Base-by-base conservation (phyloP, 495 filamentous ascomycete genomes). In the Penicillium roqueforti region DNA sequence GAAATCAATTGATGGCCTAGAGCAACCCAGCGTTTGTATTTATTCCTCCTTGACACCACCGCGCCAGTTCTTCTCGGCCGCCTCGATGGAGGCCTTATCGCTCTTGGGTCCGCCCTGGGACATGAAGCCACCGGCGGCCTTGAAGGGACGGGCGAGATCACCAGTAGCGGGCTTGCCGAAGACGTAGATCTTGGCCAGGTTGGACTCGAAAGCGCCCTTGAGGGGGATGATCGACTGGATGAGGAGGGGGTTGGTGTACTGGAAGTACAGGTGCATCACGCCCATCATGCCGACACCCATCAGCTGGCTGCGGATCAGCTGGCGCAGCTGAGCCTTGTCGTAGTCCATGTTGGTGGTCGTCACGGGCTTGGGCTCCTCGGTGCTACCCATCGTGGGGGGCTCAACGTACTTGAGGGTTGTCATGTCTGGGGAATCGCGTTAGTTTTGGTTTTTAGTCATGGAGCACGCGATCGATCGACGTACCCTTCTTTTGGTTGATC, bases 381-480 rank as follows among this genome's bases (percentile, higher is more conserved):
- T 80, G 61, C 86, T 91, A 66, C 93, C 92, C 85, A 96, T 89
- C 25, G 87, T 81, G 13, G 93, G 83, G 36, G 91, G 92, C 76
- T 98, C 93, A 59, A 97, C 90, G 72, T 98, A 98, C 78, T 97
- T 97, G 68, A 98, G 80, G 11, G 92, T 95, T n/a, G 92, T 92
- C 74, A 95, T 82, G 68, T 98, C 93, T 98, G 16, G n/a, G 46
- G 34, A 44, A 26, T 56, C 19, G 39, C 11, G 10, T 50, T 34
- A 51, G 32, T 28, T 22, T 18, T 23, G 26, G 41, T 16, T 8
- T 40, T 8, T 9, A 22, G 3, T 13, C 4, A 10, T 13, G 28
- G 19, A 54, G 46, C 34, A 42, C 49, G 55, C 50, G 55, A 52
- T 29, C 42, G 16, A 29, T 52, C 25, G 25, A 62, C 79, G 57